Evolutionary conservation across 306 rosid species (phyloP).

Genomic region (Coriaria nepalensis): DNA sequence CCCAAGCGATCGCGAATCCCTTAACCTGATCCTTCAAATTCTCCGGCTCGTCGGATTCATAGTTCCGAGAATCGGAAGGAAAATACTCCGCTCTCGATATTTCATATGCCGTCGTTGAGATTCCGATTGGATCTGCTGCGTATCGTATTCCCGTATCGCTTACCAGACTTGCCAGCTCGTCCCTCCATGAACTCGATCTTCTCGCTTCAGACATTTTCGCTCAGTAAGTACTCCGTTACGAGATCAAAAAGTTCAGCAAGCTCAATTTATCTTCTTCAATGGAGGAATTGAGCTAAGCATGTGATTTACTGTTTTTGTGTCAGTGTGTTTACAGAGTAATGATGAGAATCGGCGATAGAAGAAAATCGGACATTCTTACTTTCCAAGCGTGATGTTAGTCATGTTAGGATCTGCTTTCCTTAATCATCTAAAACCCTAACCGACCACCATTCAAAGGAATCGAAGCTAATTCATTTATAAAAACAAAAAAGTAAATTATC

Average conservation of each 20-base stretch:
- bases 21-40: constrained; percentile 65
- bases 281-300: background rate
- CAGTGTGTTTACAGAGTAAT: background rate
- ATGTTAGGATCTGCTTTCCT: constrained; percentile 35
- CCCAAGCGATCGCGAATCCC: constrained; percentile 81
- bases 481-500: constrained; percentile 2
- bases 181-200: constrained; percentile 44
- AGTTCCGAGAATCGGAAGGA: constrained; percentile 12
- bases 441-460: constrained; percentile 40
- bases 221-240: constrained; percentile 8
- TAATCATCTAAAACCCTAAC: constrained; percentile 6
- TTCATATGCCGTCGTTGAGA: constrained; percentile 26
- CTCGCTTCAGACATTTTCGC: constrained; percentile 46
- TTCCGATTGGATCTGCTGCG: constrained; percentile 30
- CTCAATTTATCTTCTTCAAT: constrained; percentile 2
- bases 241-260: background rate
- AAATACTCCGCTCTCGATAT: constrained; percentile 15
- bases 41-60: constrained; percentile 40
- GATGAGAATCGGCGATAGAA: constrained; percentile 13
- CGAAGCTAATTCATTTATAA: constrained; percentile 5
- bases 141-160: constrained; percentile 37
- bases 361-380: constrained; percentile 15
- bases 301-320: background rate
- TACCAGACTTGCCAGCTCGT: constrained; percentile 48
- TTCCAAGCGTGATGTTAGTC: constrained; percentile 45